Evolutionary conservation across 1,139 yeast species (phyloP).

Genomic region (Entelexis sorbosivorans): DNA sequence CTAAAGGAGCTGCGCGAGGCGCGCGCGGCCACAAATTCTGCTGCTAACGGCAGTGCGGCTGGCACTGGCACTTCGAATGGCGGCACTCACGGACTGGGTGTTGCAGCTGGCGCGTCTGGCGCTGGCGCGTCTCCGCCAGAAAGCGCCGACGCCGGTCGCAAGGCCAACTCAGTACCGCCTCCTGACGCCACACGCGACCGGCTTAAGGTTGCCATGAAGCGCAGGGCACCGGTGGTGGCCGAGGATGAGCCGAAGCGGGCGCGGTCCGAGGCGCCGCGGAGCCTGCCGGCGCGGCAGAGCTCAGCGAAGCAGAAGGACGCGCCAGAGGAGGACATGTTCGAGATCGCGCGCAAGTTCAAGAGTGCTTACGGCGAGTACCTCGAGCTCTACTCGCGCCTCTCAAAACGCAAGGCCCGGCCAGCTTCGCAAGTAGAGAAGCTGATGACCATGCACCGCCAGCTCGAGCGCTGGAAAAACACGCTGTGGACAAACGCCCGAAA

Average conservation of each 20-base stretch:
- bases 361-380: conserved; percentile 31
- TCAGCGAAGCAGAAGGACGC: not conserved
- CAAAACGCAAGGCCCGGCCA: conserved; percentile 24
- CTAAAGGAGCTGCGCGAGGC: conserved; percentile 4
- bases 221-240: not conserved
- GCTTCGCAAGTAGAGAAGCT: conserved; percentile 29
- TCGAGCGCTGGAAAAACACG: conserved; percentile 32
- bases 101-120: no score
- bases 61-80: not conserved
- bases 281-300: not conserved
- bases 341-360: conserved; percentile 32
- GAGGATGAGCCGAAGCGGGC: not conserved
- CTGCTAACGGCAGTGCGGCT: no score
- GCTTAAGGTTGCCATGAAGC: not conserved
- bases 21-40: not conserved
- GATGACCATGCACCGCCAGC: conserved; percentile 32
- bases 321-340: conserved; percentile 28
- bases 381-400: conserved; percentile 28
- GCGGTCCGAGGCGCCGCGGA: conserved; percentile 2
- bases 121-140: not conserved
- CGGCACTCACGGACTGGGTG: no score
- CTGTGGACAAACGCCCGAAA: conserved; percentile 28
- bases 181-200: not conserved
- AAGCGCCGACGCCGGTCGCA: not conserved
- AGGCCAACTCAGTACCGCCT: not conserved